Base-by-base conservation (phyloP, 2,329 filamentous ascomycete genomes). In the Colletotrichum sp. region DNA sequence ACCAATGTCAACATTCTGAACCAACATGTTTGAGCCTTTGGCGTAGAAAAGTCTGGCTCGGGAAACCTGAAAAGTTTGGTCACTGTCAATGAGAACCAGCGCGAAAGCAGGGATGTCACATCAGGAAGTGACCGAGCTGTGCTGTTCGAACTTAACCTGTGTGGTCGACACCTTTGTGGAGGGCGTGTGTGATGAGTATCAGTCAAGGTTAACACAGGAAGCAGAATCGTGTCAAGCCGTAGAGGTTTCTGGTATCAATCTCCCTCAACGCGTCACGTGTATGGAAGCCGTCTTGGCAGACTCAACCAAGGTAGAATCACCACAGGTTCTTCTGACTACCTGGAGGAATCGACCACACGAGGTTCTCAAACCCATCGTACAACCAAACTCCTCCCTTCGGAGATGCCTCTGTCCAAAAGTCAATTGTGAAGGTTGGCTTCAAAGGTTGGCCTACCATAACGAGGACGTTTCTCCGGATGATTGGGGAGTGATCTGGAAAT, bases 191-290 rank as follows among this genome's bases (percentile, higher is more conserved):
- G 9, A n/a, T 12, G 39, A n/a, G 18, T 49, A n/a, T 12, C 18
- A 7, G 39, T n/a, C 39, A n/a, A 49, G 3, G 5, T n/a, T 3
- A 0, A 44, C 16, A 39, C 36, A 18, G 2, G 36, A 18, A 18
- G 36, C 36, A n/a, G 36, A 44, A 0, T 18, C 36, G 0, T 39
- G 3, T 3, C 36, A 0, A 52, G 12, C 44, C 44, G 10, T 1
- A 12, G 2, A 52, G 44, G 44, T 52, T 52, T 21, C n/a, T 52
- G 44, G 3, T 52, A 52, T 21, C n/a, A 13, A 52, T 3, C 44
- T 24, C n/a, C 0, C 44, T 8, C n/a, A 4, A 0, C n/a, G 10
- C 6, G 10, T 8, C 10, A 8, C n/a, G 12, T 52, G 12, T 0
- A 8, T 8, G 44, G 10, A 13, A 24, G n/a, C 10, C 6, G 1